Evolutionary conservation across 2,329 filamentous ascomycete genomes (phyloP).

Genomic region (Sporothrix pseudoabietina): DNA sequence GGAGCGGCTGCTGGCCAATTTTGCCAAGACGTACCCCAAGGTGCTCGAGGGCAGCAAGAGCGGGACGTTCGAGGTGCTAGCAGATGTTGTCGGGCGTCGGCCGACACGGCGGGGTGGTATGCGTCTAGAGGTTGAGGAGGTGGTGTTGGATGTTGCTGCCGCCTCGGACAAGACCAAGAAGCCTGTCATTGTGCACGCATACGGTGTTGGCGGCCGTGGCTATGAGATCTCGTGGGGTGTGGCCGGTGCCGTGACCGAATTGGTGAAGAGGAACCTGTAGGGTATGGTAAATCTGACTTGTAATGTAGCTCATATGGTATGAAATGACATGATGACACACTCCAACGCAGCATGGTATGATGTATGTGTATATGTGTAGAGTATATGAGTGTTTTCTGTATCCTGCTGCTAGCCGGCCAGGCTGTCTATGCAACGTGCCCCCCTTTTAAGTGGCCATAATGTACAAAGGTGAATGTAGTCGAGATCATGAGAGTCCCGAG

Average conservation of each 20-base stretch:
- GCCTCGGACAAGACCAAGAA: not conserved
- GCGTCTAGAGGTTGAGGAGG: conserved; percentile 55
- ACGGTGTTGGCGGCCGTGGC: conserved; percentile 63
- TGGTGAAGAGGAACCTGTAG: conserved; percentile 41
- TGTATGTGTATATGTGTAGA: conserved; percentile 2
- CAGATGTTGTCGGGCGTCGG: conserved; percentile 51
- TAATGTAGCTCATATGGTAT: not conserved
- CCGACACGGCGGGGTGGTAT: conserved; percentile 52
- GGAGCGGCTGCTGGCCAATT: conserved; percentile 47
- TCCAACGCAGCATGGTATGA: not conserved
- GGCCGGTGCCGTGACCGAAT: conserved; percentile 51
- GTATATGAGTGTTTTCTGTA: conserved; percentile 23
- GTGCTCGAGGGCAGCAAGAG: conserved; percentile 38
- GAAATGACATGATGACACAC: not conserved
- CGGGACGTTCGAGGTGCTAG: conserved; percentile 33
- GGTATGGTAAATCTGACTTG: not conserved
- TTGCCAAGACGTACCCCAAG: conserved; percentile 43
- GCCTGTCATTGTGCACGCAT: conserved; percentile 53
- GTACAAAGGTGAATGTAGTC: not conserved
- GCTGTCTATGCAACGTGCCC: conserved; percentile 15
- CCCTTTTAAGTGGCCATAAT: conserved; percentile 18
- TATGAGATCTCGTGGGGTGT: conserved; percentile 65
- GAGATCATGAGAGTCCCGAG: not conserved
- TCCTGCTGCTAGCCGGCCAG: not conserved
- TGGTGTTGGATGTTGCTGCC: conserved; percentile 31